Evolutionary conservation across 2,329 filamentous ascomycete species (phyloP).

Genomic region (Curvularia sp.): DNA sequence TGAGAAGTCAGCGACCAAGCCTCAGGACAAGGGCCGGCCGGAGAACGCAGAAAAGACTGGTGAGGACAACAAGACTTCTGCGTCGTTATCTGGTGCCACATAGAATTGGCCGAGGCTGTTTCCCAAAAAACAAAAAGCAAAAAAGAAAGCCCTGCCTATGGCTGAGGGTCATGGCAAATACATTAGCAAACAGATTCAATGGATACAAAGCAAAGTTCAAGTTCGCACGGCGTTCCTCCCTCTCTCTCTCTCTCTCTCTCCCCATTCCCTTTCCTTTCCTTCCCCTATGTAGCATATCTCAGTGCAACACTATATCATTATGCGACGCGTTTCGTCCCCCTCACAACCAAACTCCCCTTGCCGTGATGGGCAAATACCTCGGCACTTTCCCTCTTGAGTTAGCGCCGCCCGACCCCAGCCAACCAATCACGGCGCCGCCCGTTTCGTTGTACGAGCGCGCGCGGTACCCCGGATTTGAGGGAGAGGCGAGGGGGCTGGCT

Average conservation of each 20-base stretch:
- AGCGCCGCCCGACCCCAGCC: background rate
- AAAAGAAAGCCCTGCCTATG: too few relatives aligned
- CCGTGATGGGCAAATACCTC: background rate
- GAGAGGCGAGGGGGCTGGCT: too few relatives aligned
- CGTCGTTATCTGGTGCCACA: slow-evolving; percentile 42
- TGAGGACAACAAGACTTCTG: slow-evolving; percentile 32
- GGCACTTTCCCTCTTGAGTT: slow-evolving; percentile 9
- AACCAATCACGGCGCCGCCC: slow-evolving; percentile 16
- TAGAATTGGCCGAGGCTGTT: slow-evolving; percentile 11
- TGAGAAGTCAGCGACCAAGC: slow-evolving; percentile 61
- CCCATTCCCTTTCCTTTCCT: too few relatives aligned
- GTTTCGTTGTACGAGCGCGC: background rate
- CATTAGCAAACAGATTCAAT: background rate
- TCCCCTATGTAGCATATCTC: background rate
- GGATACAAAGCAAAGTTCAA: background rate
- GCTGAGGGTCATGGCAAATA: background rate
- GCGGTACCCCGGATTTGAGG: background rate
- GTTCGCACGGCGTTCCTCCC: too few relatives aligned
- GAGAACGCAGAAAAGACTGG: slow-evolving; percentile 45
- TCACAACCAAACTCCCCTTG: background rate
- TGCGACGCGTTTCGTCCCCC: background rate
- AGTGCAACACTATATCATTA: background rate
- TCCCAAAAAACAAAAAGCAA: background rate
- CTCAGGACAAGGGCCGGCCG: slow-evolving; percentile 44
- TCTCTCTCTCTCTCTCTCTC: too few relatives aligned